Evolutionary conservation across 495 filamentous ascomycete genomes (phyloP), one percentile per base, ranked within the genome.

Genomic region (Filosporella fistucella): DNA sequence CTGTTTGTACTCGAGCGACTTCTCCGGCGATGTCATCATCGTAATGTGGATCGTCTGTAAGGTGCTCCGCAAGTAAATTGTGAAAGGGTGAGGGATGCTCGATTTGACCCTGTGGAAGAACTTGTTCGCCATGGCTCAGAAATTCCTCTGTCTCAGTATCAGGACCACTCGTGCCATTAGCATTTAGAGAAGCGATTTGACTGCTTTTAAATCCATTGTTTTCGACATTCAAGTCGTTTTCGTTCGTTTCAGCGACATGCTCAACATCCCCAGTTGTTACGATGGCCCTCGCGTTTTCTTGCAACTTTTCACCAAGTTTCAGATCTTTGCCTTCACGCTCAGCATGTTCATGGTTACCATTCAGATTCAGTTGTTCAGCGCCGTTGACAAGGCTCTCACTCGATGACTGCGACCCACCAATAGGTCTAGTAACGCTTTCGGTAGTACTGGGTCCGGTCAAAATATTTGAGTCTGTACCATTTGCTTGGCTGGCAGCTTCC

Each of bases 1-100:
- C 59, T 16, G 70, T 66, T 46, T 86, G 84, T 17, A 81, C 63
- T 44, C 85, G 74, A 13, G 63, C 56, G 24, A 85, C 71, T 59
- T 89, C 85, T 1, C 62, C 64, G 0, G 69, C 67, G 26, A 88
- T 67, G 37, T 75, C 69, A 10, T 42, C 37, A 56, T 89, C 86
- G 59, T 84, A 88, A 51, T 85, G 76, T 1, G 77, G 74, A 30
- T 81, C 71, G 0, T 73, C 69, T 4, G 69, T 59, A 0, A 70
- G 78, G 50, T 84, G 82, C 44, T 82, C 72, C 1, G 72, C 67
- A 1, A 85, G 67, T 1, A n/a, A 40, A 3, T 18, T 42, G 20
- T 32, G 24, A n/a, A 35, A n/a, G 3, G 52, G 42, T 1, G 52
- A 49, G 8, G 63, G 63, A 34, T 61, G 29, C 21, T 61, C 48